Evolutionary conservation across 306 rosid genomes (phyloP).

Genomic region (Sphenostylis stenocarpa): DNA sequence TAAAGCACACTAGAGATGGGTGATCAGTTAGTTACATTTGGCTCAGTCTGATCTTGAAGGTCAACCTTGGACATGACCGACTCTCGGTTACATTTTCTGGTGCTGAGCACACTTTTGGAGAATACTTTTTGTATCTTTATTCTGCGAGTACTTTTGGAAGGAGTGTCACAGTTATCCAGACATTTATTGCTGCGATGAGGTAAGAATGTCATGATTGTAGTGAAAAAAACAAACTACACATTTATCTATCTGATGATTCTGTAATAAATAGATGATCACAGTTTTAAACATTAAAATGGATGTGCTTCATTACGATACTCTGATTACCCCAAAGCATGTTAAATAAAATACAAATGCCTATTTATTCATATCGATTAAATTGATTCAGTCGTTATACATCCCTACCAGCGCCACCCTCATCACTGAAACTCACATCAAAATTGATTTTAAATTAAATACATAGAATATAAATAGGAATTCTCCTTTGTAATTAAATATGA

Average conservation of each 20-base stretch:
- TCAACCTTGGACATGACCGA: slow-evolving; percentile 30
- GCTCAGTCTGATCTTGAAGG: slow-evolving; percentile 43
- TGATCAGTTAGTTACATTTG: slow-evolving; percentile 36
- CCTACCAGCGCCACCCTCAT: neutral
- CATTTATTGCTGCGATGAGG: neutral
- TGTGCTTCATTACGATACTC: neutral
- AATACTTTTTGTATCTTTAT: neutral
- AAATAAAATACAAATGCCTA: neutral
- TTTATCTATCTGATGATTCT: neutral
- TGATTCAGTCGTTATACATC: neutral
- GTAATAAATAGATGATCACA: slow-evolving; percentile 6
- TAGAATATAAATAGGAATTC: neutral
- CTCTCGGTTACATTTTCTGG: neutral
- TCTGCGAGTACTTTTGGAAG: neutral
- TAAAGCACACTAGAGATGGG: slow-evolving; percentile 56
- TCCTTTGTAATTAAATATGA: neutral
- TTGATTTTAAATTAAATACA: neutral
- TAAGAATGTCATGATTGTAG: neutral
- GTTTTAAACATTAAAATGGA: neutral
- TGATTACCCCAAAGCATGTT: neutral
- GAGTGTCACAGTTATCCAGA: neutral
- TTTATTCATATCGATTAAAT: neutral
- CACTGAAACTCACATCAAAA: neutral
- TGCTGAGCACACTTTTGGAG: neutral
- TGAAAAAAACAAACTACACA: neutral